Evolutionary conservation across 2,329 filamentous ascomycete genomes (phyloP).

Genomic region (Thielaviopsis cerberus): DNA sequence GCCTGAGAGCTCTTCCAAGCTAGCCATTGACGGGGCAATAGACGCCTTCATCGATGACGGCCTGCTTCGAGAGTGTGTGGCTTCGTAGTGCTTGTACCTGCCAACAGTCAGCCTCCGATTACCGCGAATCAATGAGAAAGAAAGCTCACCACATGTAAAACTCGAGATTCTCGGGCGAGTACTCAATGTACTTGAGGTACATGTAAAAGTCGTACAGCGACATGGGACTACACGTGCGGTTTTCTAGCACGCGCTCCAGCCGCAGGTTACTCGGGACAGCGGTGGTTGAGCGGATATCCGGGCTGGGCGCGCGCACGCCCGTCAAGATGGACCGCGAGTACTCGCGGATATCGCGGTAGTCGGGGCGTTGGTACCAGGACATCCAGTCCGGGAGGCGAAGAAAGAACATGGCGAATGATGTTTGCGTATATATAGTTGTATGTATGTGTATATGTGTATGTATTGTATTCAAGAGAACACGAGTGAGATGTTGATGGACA

Average conservation of each 20-base stretch:
- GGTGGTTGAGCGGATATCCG: slow-evolving; percentile 20
- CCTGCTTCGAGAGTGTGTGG: slow-evolving; percentile 9
- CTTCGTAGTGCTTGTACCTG: slow-evolving; percentile 28
- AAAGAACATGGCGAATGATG: slow-evolving; percentile 9
- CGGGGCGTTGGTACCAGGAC: slow-evolving; percentile 30
- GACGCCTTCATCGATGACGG: slow-evolving; percentile 11
- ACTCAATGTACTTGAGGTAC: slow-evolving; percentile 32
- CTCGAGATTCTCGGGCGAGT: slow-evolving; percentile 30
- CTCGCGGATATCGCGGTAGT: slow-evolving; percentile 28
- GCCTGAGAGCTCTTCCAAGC: slow-evolving; percentile 6
- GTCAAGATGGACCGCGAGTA: slow-evolving; percentile 22
- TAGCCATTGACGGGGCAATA: slow-evolving; percentile 9
- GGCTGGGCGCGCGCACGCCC: slow-evolving; percentile 21
- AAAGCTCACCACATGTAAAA: slow-evolving; percentile 29
- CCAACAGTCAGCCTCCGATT: not conserved
- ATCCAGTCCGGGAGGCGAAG: slow-evolving; percentile 20
- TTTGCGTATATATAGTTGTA: too few species aligned
- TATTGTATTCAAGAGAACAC: not conserved
- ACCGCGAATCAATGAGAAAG: not conserved
- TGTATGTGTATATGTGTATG: not conserved
- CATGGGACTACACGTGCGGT: slow-evolving; percentile 32
- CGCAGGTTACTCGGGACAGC: slow-evolving; percentile 23
- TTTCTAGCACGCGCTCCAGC: slow-evolving; percentile 28
- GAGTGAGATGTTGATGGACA: too few species aligned
- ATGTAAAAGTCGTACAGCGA: slow-evolving; percentile 32